Evolutionary conservation across 257 asterid species (phyloP).

Genomic region (Lantana camara): DNA sequence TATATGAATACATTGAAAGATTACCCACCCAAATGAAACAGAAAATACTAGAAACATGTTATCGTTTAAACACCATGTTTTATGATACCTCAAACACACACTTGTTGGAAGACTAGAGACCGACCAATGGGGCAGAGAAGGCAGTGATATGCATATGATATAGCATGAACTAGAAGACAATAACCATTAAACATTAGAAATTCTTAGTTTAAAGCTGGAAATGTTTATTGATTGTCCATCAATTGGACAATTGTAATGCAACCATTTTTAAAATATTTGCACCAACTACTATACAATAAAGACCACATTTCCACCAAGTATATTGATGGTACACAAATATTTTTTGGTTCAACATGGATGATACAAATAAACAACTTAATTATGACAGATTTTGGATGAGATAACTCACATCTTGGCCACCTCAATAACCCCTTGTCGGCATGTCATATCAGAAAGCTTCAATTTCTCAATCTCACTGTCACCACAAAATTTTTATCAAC

Average conservation of each 20-base stretch:
- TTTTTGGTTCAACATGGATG: neutral
- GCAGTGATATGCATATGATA: too few species aligned
- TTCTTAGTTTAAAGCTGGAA: neutral
- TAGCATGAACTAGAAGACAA: too few species aligned
- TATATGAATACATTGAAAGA: neutral
- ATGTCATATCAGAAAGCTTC: slow-evolving; percentile 93
- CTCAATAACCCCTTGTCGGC: slow-evolving; percentile 92
- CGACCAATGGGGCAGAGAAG: too few species aligned
- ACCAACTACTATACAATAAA: neutral
- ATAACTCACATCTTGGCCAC: slow-evolving; percentile 89
- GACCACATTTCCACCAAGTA: slow-evolving; percentile 1
- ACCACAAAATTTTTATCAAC: slow-evolving; percentile 22
- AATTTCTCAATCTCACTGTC: slow-evolving; percentile 87
- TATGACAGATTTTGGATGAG: slow-evolving; percentile 16
- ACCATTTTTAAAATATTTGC: neutral
- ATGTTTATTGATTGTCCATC: neutral
- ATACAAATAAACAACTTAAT: neutral
- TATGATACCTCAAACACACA: too few species aligned
- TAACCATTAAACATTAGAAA: neutral
- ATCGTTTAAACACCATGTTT: too few species aligned
- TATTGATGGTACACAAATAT: too few species aligned
- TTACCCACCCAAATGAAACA: neutral
- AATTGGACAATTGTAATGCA: neutral
- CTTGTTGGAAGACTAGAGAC: too few species aligned
- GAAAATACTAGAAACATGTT: neutral